Conservation (phyloP, 257 asterid genomes). For the Datura wrightii region DNA sequence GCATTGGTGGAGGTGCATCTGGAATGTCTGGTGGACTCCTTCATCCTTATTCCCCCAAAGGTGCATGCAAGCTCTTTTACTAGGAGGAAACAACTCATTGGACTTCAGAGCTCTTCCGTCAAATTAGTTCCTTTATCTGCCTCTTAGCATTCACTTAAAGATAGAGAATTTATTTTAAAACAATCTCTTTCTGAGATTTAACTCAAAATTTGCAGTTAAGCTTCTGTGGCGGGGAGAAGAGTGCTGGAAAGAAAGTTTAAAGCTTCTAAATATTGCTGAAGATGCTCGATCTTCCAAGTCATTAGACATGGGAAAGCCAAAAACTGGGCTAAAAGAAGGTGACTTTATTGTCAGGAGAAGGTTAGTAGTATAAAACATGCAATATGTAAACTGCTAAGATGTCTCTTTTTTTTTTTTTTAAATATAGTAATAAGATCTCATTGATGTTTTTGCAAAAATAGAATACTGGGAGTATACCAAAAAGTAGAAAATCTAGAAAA, state of each 20-base stretch:
- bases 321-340: constrained; percentile 36
- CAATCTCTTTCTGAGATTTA: constrained; percentile 30
- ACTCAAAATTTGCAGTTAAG: constrained; percentile 63
- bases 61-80: constrained; percentile 41
- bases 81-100: neutral
- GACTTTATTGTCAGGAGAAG: constrained; percentile 69
- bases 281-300: constrained; percentile 47
- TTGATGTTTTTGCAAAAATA: neutral
- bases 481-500: neutral
- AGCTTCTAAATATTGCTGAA: constrained; percentile 75
- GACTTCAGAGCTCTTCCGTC: constrained; percentile 5
- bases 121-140: neutral
- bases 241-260: constrained; percentile 89
- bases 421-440: neutral
- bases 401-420: neutral
- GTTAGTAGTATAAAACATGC: constrained; percentile 44
- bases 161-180: neutral
- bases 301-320: constrained; percentile 40
- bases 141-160: constrained; percentile 1
- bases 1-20: constrained; percentile 98
- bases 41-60: constrained; percentile 97
- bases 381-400: neutral
- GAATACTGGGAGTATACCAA: neutral
- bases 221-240: constrained; percentile 88
- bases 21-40: constrained; percentile 98